A percentile compares a stretch with the other conserved stretches of the same genome.
These are phyloP conservation scores for Chytridiales sp. DNA, from an alignment of 371 early-diverging fungal species.

Conservation along the genomic window DNA sequence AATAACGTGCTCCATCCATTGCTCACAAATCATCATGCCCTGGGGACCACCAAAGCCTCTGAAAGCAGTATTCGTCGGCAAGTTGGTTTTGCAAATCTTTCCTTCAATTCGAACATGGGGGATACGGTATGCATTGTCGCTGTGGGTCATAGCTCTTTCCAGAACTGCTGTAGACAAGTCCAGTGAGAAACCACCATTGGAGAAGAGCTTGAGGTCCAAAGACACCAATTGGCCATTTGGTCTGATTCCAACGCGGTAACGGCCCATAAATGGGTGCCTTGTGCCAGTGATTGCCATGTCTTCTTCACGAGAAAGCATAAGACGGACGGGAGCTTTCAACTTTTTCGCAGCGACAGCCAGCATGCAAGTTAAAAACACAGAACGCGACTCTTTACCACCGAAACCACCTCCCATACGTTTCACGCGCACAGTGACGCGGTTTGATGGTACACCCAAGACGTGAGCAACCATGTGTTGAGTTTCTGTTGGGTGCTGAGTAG, in stretches of 20 bases:
- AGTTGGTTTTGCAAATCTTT: slow-evolving; percentile 69
- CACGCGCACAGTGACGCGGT: slow-evolving; percentile 59
- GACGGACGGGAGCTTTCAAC: slow-evolving; percentile 59
- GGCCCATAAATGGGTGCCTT: slow-evolving; percentile 72
- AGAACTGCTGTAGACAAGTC: slow-evolving; percentile 68
- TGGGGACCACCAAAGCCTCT: slow-evolving; percentile 78
- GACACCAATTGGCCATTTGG: slow-evolving; percentile 61
- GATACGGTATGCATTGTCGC: slow-evolving; percentile 71
- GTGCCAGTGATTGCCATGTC: slow-evolving; percentile 75
- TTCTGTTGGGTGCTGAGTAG: slow-evolving; percentile 73
- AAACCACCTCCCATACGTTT: slow-evolving; percentile 82
- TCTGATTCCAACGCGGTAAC: slow-evolving; percentile 67
- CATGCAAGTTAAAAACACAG: slow-evolving; percentile 51
- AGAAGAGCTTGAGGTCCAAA: slow-evolving; percentile 54
- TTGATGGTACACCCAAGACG: slow-evolving; percentile 61
- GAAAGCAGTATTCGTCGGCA: slow-evolving; percentile 75
- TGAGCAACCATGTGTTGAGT: slow-evolving; percentile 62
- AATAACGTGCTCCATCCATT: slow-evolving; percentile 68
- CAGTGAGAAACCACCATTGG: slow-evolving; percentile 70
- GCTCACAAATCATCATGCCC: slow-evolving; percentile 72
- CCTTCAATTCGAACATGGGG: slow-evolving; percentile 63
- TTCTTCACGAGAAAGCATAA: slow-evolving; percentile 72
- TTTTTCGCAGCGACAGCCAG: slow-evolving; percentile 68
- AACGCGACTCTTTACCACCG: slow-evolving; percentile 78
- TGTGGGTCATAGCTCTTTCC: slow-evolving; percentile 67